Evolutionary conservation across 148 eudicot species (phyloP).

Genomic region (Simmondsia chinensis): DNA sequence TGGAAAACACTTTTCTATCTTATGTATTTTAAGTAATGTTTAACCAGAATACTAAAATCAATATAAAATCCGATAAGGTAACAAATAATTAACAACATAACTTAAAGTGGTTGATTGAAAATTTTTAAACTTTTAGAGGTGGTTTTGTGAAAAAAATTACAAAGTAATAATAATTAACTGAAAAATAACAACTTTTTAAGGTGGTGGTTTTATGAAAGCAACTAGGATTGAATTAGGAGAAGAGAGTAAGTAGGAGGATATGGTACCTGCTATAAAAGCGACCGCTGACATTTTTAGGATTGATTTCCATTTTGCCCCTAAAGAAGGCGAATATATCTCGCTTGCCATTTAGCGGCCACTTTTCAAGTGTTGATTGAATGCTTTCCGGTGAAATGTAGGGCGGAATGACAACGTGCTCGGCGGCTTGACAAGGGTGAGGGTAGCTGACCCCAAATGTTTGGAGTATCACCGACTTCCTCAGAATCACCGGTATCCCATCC

Average conservation of each 20-base stretch:
- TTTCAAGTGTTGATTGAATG: slow-evolving; percentile 35
- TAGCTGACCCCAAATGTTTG: slow-evolving; percentile 75
- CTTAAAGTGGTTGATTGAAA: no score
- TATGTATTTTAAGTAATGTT: no score
- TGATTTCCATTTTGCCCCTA: slow-evolving; percentile 88
- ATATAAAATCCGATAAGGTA: no score
- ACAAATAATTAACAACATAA: no score
- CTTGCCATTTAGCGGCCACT: slow-evolving; percentile 38
- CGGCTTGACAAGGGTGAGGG: slow-evolving; percentile 75
- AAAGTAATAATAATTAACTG: no score
- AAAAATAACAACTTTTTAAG: no score
- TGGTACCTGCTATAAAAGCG: slow-evolving; percentile 83
- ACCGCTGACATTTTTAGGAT: slow-evolving; percentile 90
- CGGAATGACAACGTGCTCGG: slow-evolving; percentile 59
- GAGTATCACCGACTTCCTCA: slow-evolving; percentile 51
- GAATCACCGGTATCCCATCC: slow-evolving; percentile 54
- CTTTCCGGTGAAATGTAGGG: slow-evolving; percentile 57
- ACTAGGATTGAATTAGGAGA: background rate
- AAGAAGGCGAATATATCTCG: slow-evolving; percentile 83
- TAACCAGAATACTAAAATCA: no score
- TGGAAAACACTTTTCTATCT: no score
- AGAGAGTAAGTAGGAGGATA: background rate
- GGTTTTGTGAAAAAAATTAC: no score
- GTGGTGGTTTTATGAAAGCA: background rate
- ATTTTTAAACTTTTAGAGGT: no score